Conservation (phyloP, 331 rosid species). For the Stylosanthes scabra region DNA sequence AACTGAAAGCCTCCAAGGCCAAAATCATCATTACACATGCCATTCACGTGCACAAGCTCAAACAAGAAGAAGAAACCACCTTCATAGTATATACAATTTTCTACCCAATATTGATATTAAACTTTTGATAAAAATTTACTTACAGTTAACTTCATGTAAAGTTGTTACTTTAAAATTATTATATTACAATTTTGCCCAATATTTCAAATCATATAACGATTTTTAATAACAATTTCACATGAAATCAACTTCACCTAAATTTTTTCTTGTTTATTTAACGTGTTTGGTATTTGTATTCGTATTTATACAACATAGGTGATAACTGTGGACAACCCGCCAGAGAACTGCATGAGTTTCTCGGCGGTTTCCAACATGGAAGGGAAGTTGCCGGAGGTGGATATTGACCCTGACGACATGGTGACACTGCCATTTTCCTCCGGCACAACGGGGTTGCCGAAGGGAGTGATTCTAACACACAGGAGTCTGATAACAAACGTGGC, state of each 20-base stretch:
- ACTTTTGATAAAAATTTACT: too few relatives aligned
- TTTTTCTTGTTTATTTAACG: too few relatives aligned
- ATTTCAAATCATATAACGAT: too few relatives aligned
- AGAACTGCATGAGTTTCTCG: slow-evolving; percentile 57
- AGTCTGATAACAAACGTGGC: neutral
- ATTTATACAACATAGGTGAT: slow-evolving; percentile 9
- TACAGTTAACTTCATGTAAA: too few relatives aligned
- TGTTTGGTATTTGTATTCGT: too few relatives aligned
- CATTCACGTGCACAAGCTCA: slow-evolving; percentile 14
- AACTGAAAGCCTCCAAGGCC: slow-evolving; percentile 42
- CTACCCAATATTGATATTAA: too few relatives aligned
- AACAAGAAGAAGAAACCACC: slow-evolving; percentile 24
- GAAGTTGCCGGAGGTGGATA: slow-evolving; percentile 36
- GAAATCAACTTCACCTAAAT: too few relatives aligned
- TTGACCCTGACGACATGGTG: slow-evolving; percentile 48
- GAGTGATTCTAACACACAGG: slow-evolving; percentile 31
- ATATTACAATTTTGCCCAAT: too few relatives aligned
- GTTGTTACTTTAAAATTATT: too few relatives aligned
- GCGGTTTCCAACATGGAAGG: slow-evolving; percentile 43
- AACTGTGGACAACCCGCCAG: slow-evolving; percentile 57
- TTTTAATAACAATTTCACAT: too few relatives aligned
- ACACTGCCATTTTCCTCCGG: slow-evolving; percentile 74
- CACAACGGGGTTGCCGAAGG: slow-evolving; percentile 46
- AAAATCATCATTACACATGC: slow-evolving; percentile 61
- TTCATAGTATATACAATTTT: slow-evolving; percentile 2